Evolutionary conservation across 1,284 basidiomycete species (phyloP).

Genomic region (Afroboletus lepidellus): DNA sequence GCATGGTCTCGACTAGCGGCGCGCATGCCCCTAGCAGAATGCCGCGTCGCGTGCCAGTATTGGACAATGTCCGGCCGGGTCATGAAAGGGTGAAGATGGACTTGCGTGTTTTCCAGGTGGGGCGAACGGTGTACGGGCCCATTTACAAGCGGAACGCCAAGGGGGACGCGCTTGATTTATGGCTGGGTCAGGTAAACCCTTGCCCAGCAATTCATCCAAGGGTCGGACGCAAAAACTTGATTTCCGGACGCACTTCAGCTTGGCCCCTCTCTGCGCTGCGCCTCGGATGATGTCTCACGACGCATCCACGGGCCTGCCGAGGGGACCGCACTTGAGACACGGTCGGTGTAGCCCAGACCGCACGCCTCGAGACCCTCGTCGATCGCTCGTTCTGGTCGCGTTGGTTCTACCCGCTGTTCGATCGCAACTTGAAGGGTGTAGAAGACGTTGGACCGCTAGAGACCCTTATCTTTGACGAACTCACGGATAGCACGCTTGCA

Average conservation of each 20-base stretch:
- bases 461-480: conserved; percentile 46
- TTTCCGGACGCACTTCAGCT: conserved; percentile 2
- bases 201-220: conserved; percentile 56
- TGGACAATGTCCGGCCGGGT: conserved; percentile 62
- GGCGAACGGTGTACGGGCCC: conserved; percentile 3
- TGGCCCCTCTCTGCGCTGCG: neutral
- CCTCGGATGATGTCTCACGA: conserved; percentile 1
- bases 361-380: conserved; percentile 57
- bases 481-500: conserved; percentile 60
- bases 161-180: conserved; percentile 64
- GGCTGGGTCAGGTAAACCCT: conserved; percentile 50
- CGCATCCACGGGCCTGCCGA: conserved; percentile 45
- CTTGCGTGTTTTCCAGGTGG: conserved; percentile 32
- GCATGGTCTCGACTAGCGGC: conserved; percentile 43
- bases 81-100: conserved; percentile 75
- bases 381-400: conserved; percentile 48
- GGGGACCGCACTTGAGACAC: conserved; percentile 6
- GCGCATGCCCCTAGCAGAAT: conserved; percentile 68
- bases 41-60: conserved; percentile 54
- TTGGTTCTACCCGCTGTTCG: conserved; percentile 49
- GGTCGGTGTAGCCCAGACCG: conserved; percentile 16
- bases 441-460: conserved; percentile 51
- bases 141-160: neutral
- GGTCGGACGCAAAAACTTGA: conserved; percentile 36
- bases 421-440: conserved; percentile 67